Evolutionary conservation across 768 basidiomycete genomes (phyloP).

Genomic region (Mycena amicta): DNA sequence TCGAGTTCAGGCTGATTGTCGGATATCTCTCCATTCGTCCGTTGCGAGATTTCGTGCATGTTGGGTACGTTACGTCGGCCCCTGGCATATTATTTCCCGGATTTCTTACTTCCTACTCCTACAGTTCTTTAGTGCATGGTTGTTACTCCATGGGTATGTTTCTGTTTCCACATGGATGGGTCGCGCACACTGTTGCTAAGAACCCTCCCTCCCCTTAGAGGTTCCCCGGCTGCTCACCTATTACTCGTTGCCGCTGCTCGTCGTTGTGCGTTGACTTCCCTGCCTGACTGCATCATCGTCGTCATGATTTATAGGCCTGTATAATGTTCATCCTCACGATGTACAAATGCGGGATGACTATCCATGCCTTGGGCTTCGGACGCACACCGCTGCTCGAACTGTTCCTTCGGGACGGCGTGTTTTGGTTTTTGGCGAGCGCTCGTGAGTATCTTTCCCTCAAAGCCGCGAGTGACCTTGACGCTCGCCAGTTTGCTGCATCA

Average conservation of each 20-base stretch:
- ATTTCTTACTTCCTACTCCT: not conserved
- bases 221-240: not conserved
- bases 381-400: not conserved
- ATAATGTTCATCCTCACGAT: not conserved
- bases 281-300: too few relatives aligned
- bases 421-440: not conserved
- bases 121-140: not conserved
- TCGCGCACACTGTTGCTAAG: too few relatives aligned
- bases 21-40: not conserved
- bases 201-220: not conserved
- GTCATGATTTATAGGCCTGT: not conserved
- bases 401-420: not conserved
- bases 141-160: not conserved
- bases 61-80: not conserved
- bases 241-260: not conserved
- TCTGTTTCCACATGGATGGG: too few relatives aligned
- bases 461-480: not conserved
- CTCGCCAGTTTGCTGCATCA: not conserved
- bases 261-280: not conserved
- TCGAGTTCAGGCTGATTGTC: not conserved
- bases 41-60: not conserved
- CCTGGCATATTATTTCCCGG: not conserved
- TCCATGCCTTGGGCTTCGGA: not conserved
- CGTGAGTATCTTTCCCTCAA: not conserved
- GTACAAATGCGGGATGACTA: not conserved